These are phyloP conservation scores for Glycine latifolia DNA, from an alignment of 306 rosid species.

Conservation along the genomic window DNA sequence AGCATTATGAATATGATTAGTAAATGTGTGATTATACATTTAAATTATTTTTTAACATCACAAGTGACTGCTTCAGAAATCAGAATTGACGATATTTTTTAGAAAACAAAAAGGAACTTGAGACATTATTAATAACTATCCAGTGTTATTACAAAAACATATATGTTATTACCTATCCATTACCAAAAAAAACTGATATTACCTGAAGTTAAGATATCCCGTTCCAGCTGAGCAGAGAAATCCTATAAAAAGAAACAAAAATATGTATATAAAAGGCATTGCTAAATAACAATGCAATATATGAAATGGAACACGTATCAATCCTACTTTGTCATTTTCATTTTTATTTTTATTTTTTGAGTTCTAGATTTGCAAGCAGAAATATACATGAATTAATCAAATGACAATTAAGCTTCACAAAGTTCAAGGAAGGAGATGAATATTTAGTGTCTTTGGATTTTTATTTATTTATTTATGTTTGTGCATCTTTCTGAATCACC, in stretches of 20 bases:
- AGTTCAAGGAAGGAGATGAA: constrained; percentile 31
- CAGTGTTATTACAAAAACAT: constrained; percentile 12
- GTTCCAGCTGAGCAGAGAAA: constrained; percentile 96
- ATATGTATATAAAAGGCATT: background rate
- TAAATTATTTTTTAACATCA: constrained; percentile 25
- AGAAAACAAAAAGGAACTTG: constrained; percentile 4
- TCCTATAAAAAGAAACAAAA: constrained; percentile 54
- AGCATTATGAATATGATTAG: constrained; percentile 24
- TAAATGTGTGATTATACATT: constrained; percentile 17
- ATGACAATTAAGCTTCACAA: constrained; percentile 4
- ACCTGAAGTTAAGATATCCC: constrained; percentile 93
- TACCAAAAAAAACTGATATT: constrained; percentile 43
- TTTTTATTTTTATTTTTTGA: background rate
- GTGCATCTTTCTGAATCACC: background rate
- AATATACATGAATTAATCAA: constrained; percentile 38
- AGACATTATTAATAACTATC: constrained; percentile 20
- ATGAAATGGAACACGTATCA: constrained; percentile 33
- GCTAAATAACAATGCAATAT: constrained; percentile 31
- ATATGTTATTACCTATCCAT: background rate
- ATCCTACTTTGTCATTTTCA: background rate
- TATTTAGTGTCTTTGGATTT: background rate
- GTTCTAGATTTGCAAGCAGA: constrained; percentile 1
- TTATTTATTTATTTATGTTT: background rate
- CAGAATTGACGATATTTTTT: constrained; percentile 2
- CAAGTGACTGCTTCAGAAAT: constrained; percentile 27